A percentile compares a stretch with the other conserved stretches of the same genome.
Evolutionary conservation across 2,329 filamentous ascomycete genomes (phyloP).

Genomic region (Trichoderma sp.): DNA sequence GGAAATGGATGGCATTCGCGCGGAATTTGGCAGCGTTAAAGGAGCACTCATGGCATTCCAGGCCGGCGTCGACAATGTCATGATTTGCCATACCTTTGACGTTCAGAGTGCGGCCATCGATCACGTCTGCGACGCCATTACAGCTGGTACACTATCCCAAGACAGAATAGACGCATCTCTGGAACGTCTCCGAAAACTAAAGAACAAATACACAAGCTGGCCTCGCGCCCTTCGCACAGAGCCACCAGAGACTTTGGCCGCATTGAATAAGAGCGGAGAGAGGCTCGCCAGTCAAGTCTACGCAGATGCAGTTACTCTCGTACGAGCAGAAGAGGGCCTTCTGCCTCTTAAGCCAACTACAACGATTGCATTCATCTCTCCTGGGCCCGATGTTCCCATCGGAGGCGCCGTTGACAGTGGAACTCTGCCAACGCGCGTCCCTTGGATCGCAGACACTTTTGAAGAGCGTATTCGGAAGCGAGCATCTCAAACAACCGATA

Average conservation of each 20-base stretch:
- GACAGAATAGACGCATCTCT: slow-evolving; percentile 33
- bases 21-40: slow-evolving; percentile 35
- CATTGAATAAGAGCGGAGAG: slow-evolving; percentile 30
- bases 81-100: slow-evolving; percentile 38
- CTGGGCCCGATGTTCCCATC: slow-evolving; percentile 34
- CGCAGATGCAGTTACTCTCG: slow-evolving; percentile 33
- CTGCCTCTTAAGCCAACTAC: slow-evolving; percentile 31
- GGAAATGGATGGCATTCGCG: slow-evolving; percentile 37
- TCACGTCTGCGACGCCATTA: slow-evolving; percentile 33
- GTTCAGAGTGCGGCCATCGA: slow-evolving; percentile 36
- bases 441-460: slow-evolving; percentile 35
- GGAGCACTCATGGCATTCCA: slow-evolving; percentile 35
- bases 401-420: slow-evolving; percentile 35
- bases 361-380: slow-evolving; percentile 35
- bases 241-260: slow-evolving; percentile 21
- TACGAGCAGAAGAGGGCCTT: slow-evolving; percentile 30
- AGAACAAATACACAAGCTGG: slow-evolving; percentile 35
- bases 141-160: slow-evolving; percentile 29
- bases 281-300: slow-evolving; percentile 32
- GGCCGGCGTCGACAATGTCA: slow-evolving; percentile 37
- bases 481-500: slow-evolving; percentile 29
- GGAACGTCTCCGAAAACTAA: slow-evolving; percentile 31
- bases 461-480: slow-evolving; percentile 31
- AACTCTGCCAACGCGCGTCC: slow-evolving; percentile 34
- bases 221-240: slow-evolving; percentile 30